Conservation (phyloP, 73 alveolate species). For the Tetrahymena thermophila region DNA sequence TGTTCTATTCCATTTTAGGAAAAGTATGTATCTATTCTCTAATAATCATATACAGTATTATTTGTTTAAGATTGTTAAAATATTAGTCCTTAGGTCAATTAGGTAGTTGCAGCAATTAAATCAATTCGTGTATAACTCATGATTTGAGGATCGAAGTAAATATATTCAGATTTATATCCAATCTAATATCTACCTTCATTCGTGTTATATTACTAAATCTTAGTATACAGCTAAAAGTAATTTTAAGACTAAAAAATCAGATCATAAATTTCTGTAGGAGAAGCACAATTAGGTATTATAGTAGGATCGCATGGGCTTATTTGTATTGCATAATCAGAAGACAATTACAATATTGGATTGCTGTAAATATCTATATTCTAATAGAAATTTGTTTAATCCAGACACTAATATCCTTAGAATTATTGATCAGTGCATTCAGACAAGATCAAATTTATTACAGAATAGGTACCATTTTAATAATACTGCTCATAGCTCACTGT, state of each 20-base stretch:
- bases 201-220: not conserved
- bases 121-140: not conserved
- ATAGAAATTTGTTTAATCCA: not conserved
- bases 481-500: not conserved
- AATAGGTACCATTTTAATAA: not conserved
- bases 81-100: not conserved
- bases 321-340: not conserved
- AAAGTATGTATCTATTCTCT: not conserved
- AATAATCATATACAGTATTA: not conserved
- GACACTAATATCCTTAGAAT: not conserved
- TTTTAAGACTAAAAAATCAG: not conserved
- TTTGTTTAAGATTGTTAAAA: not conserved
- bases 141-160: not conserved
- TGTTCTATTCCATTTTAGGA: not conserved
- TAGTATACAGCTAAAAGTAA: not conserved
- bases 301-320: not conserved
- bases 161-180: not conserved
- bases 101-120: not conserved
- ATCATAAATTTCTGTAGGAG: not conserved
- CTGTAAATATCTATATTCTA: not conserved
- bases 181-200: not conserved
- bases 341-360: not conserved
- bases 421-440: not conserved
- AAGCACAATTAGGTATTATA: not conserved
- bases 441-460: not conserved